Percentiles rank a stretch among this genome's conserved stretches.
phyloP scores from a whole-genome alignment of 139 green algal genomes.

The Chlorella sp. region DNA sequence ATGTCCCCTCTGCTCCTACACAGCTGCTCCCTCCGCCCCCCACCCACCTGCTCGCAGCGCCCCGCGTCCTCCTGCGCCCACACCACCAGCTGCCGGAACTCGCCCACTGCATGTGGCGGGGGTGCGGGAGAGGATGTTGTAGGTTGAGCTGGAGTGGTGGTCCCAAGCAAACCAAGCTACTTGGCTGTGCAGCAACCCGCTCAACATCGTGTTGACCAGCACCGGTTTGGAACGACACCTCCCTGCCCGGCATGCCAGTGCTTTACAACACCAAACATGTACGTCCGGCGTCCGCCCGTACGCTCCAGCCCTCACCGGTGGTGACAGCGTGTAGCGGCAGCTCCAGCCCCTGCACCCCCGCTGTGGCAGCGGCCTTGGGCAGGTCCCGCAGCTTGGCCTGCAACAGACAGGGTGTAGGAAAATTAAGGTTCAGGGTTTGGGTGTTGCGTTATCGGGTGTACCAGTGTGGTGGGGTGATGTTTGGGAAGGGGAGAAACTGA shows the following conservation, averaged over 20 bases:
- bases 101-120: slow-evolving; percentile 16
- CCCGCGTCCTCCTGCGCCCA: slow-evolving; percentile 25
- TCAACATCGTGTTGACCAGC: too few relatives aligned
- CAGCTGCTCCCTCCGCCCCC: too few relatives aligned
- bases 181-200: too few relatives aligned
- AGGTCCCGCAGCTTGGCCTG: slow-evolving; percentile 58
- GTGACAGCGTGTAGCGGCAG: slow-evolving; percentile 1
- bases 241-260: too few relatives aligned
- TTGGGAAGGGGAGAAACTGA: not conserved
- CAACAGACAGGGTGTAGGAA: not conserved
- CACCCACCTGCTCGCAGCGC: not conserved
- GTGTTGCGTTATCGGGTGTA: too few relatives aligned
- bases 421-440: too few relatives aligned
- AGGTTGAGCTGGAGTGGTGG: not conserved
- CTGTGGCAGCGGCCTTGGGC: slow-evolving; percentile 5
- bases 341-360: slow-evolving; percentile 7
- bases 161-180: too few relatives aligned
- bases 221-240: too few relatives aligned
- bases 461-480: not conserved
- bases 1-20: too few relatives aligned
- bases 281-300: too few relatives aligned
- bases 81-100: slow-evolving; percentile 38
- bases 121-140: not conserved
- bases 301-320: not conserved
- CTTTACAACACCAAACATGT: too few relatives aligned